Conservation (phyloP, 495 filamentous ascomycete species). For the Lophiostoma macrostomum region DNA sequence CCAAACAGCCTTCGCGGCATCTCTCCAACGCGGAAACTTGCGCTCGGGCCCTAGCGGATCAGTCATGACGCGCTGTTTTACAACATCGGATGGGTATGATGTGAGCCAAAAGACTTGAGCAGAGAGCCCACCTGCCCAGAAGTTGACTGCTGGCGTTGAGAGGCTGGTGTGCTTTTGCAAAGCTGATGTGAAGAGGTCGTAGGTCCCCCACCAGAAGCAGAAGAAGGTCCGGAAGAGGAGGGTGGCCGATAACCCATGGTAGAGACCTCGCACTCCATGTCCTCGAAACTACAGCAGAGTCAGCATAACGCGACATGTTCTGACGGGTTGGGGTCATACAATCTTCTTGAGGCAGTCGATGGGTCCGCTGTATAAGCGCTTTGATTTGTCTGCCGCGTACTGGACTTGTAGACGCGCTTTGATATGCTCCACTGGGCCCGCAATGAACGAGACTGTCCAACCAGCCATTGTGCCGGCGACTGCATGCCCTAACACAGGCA, state of each 20-base stretch:
- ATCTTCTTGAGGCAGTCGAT: constrained; percentile 78
- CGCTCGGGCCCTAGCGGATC: constrained; percentile 73
- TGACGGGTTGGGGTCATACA: constrained; percentile 36
- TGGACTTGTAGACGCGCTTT: constrained; percentile 94
- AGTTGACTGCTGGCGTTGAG: constrained; percentile 79
- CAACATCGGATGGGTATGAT: constrained; percentile 87
- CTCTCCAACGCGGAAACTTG: constrained; percentile 71
- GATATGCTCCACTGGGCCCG: constrained; percentile 91
- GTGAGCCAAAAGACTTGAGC: constrained; percentile 94
- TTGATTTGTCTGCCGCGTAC: constrained; percentile 70
- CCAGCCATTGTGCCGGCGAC: constrained; percentile 85
- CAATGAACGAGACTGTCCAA: constrained; percentile 85
- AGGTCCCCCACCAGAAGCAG: constrained; percentile 96
- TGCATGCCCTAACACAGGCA: constrained; percentile 78
- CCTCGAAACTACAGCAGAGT: constrained; percentile 40
- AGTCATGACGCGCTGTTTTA: constrained; percentile 98
- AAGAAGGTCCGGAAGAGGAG: constrained; percentile 88
- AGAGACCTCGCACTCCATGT: constrained; percentile 77
- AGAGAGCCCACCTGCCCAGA: constrained; percentile 92
- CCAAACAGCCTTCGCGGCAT: constrained; percentile 75
- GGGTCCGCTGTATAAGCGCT: constrained; percentile 78
- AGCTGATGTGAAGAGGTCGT: constrained; percentile 73
- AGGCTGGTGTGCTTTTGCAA: constrained; percentile 65
- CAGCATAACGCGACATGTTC: neutral
- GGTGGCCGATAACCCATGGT: constrained; percentile 80